Evolutionary conservation across 345 rosid genomes (phyloP).

Genomic region (Lagerstroemia speciosa): DNA sequence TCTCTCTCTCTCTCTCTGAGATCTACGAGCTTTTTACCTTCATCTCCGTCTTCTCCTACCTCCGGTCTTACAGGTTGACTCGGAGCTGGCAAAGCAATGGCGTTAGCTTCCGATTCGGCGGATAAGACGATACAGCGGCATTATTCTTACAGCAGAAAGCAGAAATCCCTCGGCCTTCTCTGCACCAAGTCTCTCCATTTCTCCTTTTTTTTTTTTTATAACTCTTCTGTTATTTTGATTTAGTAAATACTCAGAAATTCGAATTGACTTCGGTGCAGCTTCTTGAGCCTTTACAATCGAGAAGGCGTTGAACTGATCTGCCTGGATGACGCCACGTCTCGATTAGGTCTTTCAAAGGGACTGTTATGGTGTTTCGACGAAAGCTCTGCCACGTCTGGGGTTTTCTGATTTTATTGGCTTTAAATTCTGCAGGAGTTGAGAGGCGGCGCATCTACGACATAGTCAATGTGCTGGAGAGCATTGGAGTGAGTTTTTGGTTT

Average conservation of each 20-base stretch:
- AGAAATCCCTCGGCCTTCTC: constrained; percentile 84
- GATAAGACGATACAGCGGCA: constrained; percentile 45
- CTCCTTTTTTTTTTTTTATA: not conserved
- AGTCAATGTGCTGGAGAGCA: constrained; percentile 79
- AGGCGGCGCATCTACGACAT: constrained; percentile 84
- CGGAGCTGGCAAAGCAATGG: not conserved
- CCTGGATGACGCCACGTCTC: constrained; percentile 71
- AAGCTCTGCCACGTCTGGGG: not conserved
- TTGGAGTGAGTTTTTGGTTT: constrained; percentile 48
- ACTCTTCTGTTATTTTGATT: not conserved
- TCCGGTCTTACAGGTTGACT: not conserved
- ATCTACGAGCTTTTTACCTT: no score
- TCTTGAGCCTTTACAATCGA: constrained; percentile 61
- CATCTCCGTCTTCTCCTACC: not conserved
- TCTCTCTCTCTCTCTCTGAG: no score
- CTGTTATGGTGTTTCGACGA: not conserved
- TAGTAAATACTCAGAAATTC: not conserved
- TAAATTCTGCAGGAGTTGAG: constrained; percentile 52
- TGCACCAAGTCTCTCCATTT: constrained; percentile 55
- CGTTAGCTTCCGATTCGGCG: not conserved
- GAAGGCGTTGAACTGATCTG: constrained; percentile 60
- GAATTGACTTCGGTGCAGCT: constrained; percentile 28
- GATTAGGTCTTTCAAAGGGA: constrained; percentile 42
- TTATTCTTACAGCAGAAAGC: constrained; percentile 62
- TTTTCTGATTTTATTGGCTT: not conserved